Evolutionary conservation across 257 asterid genomes (phyloP), one percentile per base, ranked within the genome.

Genomic region (Solanum neorickii): DNA sequence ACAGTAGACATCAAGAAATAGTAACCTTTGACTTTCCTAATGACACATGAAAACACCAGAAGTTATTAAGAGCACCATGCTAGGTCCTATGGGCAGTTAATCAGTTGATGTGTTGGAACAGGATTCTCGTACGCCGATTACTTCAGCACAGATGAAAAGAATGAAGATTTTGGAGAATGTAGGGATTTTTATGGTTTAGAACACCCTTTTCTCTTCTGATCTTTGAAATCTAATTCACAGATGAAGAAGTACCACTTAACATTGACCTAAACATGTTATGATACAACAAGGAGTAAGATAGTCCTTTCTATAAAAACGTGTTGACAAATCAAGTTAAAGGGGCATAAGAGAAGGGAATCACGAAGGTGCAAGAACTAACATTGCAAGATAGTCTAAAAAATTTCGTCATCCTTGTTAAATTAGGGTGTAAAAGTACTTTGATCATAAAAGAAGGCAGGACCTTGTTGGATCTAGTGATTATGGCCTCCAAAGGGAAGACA

Each of bases 1-100:
- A 96, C 92, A 41, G 94, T 89, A 74, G 97, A 86, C 99, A 95
- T 96, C 56, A 83, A 68, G 74, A 62, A 14, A 75, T 52, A 84
- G n/a, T 33, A 77, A 70, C 66, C 84, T 82, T 77, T 68, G 41
- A n/a, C 39, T 88, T 88, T 92, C 94, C 85, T 80, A 29, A 6
- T 49, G 5, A 80, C 68, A 47, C 85, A 80, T 13, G 11, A 47
- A 47, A 47, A 80, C 0, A 3, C 35, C 65, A 47, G 68, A 80
- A 6, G 41, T 80, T 80, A 47, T 15, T 49, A 80, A 9, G 68
- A 47, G 29, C 85, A 27, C 11, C 10, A 27, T 21, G 16, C 66
- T 5, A 78, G 66, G 41, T 78, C 84, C 66, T 16, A 16, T 16
- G 42, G 42, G 41, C 42, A 44, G 42, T 78, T 16, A 25, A 76